Evolutionary conservation across 1,139 yeast genomes (phyloP), one percentile per base, ranked within the genome.

Genomic region (Blastobotrys proliferans): DNA sequence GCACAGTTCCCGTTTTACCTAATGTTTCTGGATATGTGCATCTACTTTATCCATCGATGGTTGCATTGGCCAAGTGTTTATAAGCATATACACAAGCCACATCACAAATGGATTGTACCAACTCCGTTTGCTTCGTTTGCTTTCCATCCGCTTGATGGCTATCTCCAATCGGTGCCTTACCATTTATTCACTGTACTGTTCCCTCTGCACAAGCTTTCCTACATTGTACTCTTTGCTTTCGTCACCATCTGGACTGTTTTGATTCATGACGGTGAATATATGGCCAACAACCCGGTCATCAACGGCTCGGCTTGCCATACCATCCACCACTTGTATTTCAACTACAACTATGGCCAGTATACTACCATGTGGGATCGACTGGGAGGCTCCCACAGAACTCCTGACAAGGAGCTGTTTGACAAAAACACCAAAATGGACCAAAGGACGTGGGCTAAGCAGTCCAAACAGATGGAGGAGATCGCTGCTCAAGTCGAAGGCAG

Each of bases 281-380:
- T 92, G 71, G 83, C 96, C 38, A 84, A 86, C 63, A 95, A 88
- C 64, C 96, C 97, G 6, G 77, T 87, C 47, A 84, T 92, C 51
- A 92, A 92, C 65, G 98, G 98, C 56, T 90, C 97, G 22, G 98
- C 98, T 4, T 90, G 97, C 68, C 98, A 92, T 68, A 90, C 98
- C 3, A 81, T 92, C 40, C 98, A 92, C 67, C 98, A 92, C 62
- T 70, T 92, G 59, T 92, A 92, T 68, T 92, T 92, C 76, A 90
- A 90, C 73, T 92, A 92, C 70, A 92, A 92, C 71, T 92, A 90
- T 61, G 98, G 98, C 28, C 98, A 92, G 69, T 92, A 92, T 71
- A 90, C 97, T 41, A 92, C 98, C 5, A 72, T 92, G 53, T 92
- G 97, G 97, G 98, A 92, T 64, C 81, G 98, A 67, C 69, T 92